phyloP scores from a whole-genome alignment of 2,329 filamentous ascomycete genomes.

The Trichocomaceae sp. region DNA sequence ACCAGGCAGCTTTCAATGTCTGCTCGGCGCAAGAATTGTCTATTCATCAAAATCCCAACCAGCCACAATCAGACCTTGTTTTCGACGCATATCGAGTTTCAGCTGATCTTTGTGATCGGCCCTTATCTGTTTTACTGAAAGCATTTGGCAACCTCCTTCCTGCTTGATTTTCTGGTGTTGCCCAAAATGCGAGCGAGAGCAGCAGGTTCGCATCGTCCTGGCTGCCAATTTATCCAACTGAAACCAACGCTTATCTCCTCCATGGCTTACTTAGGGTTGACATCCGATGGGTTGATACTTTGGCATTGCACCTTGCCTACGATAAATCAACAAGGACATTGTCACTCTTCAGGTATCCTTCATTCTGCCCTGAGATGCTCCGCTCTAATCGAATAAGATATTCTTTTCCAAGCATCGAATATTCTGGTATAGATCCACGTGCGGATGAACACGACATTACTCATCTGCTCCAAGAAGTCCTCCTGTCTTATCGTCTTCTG shows the following conservation, averaged over 20 bases:
- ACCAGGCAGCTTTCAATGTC: neutral
- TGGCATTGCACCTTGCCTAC: conserved; percentile 9
- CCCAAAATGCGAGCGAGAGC: conserved; percentile 23
- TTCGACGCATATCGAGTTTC: neutral
- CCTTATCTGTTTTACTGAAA: neutral
- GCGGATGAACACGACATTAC: neutral
- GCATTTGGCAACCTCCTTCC: neutral
- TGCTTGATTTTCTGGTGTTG: neutral
- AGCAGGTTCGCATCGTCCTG: neutral
- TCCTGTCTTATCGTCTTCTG: conserved; percentile 10
- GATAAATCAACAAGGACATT: conserved; percentile 5
- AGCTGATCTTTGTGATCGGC: neutral
- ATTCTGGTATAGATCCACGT: neutral
- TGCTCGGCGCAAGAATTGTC: neutral
- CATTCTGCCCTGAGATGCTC: conserved; percentile 2
- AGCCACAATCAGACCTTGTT: neutral
- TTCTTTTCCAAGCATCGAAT: neutral
- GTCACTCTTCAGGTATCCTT: conserved; percentile 9
- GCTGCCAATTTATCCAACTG: neutral
- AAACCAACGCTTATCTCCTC: neutral
- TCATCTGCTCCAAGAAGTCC: conserved; percentile 5
- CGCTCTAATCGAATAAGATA: neutral
- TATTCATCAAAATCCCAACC: neutral
- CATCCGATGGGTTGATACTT: conserved; percentile 10
- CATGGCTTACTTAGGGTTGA: neutral